Conservation (phyloP, 2,329 filamentous ascomycete genomes). For the Calonectria crousiana region DNA sequence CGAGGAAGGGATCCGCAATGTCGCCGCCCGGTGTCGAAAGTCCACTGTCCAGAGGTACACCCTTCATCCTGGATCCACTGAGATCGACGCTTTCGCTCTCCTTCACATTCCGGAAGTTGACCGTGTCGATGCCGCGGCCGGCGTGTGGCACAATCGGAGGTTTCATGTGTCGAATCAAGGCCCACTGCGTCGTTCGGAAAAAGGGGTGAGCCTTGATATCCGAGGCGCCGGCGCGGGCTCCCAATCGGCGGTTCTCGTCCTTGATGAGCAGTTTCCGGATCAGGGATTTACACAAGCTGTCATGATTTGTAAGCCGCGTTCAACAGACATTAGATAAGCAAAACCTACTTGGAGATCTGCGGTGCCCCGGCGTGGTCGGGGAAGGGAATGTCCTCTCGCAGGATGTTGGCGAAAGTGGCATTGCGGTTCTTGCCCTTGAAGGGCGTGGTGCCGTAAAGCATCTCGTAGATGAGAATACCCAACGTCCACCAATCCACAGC, state of each 20-base stretch:
- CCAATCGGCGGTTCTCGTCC: constrained; percentile 92
- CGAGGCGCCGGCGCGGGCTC: constrained; percentile 93
- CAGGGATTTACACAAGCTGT: constrained; percentile 92
- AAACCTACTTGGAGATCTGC: constrained; percentile 88
- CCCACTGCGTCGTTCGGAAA: constrained; percentile 97
- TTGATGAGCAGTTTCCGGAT: constrained; percentile 98
- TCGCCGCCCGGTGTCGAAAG: constrained; percentile 88
- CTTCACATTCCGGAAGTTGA: constrained; percentile 98
- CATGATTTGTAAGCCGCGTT: neutral
- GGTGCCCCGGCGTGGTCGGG: constrained; percentile 88
- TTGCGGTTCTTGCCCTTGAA: constrained; percentile 99
- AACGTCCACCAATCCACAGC: constrained; percentile 99
- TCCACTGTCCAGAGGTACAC: constrained; percentile 88
- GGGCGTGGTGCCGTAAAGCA: constrained; percentile 97
- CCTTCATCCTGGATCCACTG: constrained; percentile 74
- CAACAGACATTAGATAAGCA: neutral
- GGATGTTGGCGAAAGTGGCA: constrained; percentile 96
- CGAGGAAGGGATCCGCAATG: constrained; percentile 90
- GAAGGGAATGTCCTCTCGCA: constrained; percentile 95
- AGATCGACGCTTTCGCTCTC: constrained; percentile 96
- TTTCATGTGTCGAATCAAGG: constrained; percentile 96
- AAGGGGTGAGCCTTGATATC: constrained; percentile 98
- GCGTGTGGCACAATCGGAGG: constrained; percentile 95
- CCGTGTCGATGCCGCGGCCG: constrained; percentile 89
- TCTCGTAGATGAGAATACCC: constrained; percentile 97